Conservation (phyloP, 805 yeast genomes). For the Ascoidea tarda region DNA sequence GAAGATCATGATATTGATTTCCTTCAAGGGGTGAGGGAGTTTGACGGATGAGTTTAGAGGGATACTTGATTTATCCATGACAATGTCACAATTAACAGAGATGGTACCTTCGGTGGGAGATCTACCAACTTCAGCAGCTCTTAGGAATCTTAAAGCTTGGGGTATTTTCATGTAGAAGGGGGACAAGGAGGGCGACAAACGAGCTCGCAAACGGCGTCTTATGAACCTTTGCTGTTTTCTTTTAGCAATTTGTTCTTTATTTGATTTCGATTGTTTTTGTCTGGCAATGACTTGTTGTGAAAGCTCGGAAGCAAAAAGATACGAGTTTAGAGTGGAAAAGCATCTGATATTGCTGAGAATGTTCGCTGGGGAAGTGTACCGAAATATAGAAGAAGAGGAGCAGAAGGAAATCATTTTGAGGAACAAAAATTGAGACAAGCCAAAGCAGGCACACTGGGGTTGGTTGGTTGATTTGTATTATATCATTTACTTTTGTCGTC, state of each 20-base stretch:
- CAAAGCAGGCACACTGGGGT: no score
- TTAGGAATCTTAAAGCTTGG: constrained; percentile 57
- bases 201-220: constrained; percentile 23
- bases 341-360: not conserved
- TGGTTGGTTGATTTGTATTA: no score
- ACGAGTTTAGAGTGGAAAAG: not conserved
- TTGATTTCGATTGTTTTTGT: constrained; percentile 17
- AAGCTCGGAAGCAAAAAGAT: not conserved
- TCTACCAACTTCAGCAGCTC: constrained; percentile 88
- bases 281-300: constrained; percentile 3
- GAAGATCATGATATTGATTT: constrained; percentile 53
- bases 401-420: no score
- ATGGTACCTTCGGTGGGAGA: constrained; percentile 59
- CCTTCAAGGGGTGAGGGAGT: constrained; percentile 61
- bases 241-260: constrained; percentile 22
- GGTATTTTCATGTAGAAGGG: constrained; percentile 65
- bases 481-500: no score
- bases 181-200: constrained; percentile 26
- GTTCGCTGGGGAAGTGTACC: no score
- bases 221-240: constrained; percentile 14
- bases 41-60: constrained; percentile 58
- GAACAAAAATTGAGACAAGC: no score
- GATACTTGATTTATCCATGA: constrained; percentile 65
- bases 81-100: constrained; percentile 45
- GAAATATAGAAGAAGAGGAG: no score